Evolutionary conservation across 306 rosid genomes (phyloP).

Genomic region (Pyrus pyrifolia): DNA sequence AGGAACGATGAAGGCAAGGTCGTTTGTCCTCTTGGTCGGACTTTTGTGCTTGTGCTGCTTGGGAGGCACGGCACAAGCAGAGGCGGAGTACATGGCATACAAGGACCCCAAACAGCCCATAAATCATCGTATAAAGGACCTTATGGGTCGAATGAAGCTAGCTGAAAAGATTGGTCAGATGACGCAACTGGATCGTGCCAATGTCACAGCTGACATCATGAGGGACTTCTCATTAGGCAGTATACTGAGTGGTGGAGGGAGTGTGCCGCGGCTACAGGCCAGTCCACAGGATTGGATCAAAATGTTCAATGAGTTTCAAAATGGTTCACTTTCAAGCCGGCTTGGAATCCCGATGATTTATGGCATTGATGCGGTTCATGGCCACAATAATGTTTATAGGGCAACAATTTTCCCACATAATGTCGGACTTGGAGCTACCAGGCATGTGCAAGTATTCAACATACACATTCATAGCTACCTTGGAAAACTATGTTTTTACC

Average conservation of each 20-base stretch:
- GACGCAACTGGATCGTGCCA: conserved; percentile 12
- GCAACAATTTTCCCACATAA: conserved; percentile 30
- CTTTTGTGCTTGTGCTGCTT: not conserved
- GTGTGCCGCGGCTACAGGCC: conserved; percentile 3
- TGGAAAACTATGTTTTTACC: no score
- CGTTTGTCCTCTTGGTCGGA: not conserved
- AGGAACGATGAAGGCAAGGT: not conserved
- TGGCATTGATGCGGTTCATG: conserved; percentile 31
- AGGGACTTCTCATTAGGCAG: conserved; percentile 15
- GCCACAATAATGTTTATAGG: conserved; percentile 24
- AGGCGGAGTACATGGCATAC: not conserved
- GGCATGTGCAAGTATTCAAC: not conserved
- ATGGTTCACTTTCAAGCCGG: conserved; percentile 12
- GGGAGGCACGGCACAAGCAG: not conserved
- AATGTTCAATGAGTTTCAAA: conserved; percentile 18
- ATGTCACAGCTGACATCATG: conserved; percentile 7
- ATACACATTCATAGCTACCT: not conserved
- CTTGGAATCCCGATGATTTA: conserved; percentile 27
- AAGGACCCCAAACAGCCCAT: conserved; percentile 10
- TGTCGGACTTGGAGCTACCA: conserved; percentile 28
- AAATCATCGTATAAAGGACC: conserved; percentile 7
- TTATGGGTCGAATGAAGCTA: conserved; percentile 13
- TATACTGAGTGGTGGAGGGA: conserved; percentile 21
- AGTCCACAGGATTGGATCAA: conserved; percentile 8
- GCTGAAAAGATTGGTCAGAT: conserved; percentile 23